Conservation (phyloP, 805 yeast genomes). For the Wickerhamomyces kurtzmanii region DNA sequence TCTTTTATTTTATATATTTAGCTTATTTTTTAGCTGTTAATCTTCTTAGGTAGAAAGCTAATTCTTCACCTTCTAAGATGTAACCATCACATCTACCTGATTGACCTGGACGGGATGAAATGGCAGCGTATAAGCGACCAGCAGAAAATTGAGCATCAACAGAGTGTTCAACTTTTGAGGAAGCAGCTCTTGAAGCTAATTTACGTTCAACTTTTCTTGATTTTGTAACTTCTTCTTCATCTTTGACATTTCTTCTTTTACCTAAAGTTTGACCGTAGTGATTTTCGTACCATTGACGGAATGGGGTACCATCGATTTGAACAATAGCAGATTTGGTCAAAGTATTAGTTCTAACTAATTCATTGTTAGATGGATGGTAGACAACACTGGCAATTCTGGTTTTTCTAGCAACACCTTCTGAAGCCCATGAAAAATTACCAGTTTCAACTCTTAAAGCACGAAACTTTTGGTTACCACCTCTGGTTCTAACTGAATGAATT, state of each 20-base stretch:
- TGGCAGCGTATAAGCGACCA: constrained; percentile 97
- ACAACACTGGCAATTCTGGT: constrained; percentile 97
- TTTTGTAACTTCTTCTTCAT: constrained; percentile 53
- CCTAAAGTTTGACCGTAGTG: constrained; percentile 94
- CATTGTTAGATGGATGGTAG: constrained; percentile 99
- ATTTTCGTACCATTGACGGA: constrained; percentile 98
- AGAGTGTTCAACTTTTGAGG: constrained; percentile 79
- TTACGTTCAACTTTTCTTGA: constrained; percentile 82
- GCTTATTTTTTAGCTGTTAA: constrained; percentile 96
- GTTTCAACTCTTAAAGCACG: constrained; percentile 99
- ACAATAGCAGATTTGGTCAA: constrained; percentile 98
- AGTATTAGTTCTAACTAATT: constrained; percentile 99
- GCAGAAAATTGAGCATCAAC: constrained; percentile 96
- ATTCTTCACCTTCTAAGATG: constrained; percentile 99
- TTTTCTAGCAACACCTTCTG: constrained; percentile 97
- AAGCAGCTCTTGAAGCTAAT: constrained; percentile 85
- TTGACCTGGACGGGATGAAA: constrained; percentile 99
- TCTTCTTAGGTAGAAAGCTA: constrained; percentile 99
- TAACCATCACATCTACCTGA: constrained; percentile 99
- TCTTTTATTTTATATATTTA: too few relatives aligned
- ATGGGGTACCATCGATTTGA: constrained; percentile 99
- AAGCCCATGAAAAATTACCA: constrained; percentile 99
- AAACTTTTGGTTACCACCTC: constrained; percentile 99
- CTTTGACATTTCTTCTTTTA: constrained; percentile 58
- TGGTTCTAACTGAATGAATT: constrained; percentile 98